Percentiles rank a stretch among this genome's conserved stretches.
These are phyloP conservation scores for Candida adriatica DNA, from an alignment of 805 yeast species.

Conservation along the genomic window DNA sequence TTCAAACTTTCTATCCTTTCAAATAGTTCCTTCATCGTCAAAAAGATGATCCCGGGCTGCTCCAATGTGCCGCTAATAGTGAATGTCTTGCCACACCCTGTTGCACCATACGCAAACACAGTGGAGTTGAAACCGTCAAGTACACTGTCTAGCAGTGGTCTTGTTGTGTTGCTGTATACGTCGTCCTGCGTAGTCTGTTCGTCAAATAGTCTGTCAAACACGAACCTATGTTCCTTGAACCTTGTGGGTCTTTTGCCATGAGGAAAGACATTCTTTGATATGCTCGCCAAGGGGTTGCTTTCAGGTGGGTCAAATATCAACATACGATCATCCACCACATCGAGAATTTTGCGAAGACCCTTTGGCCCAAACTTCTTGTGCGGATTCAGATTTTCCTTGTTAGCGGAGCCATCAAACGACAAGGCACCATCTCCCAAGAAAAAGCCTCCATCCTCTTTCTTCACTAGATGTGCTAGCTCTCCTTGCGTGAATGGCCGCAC, in stretches of 20 bases:
- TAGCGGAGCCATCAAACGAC: slow-evolving; percentile 16
- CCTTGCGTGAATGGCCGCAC: slow-evolving; percentile 72
- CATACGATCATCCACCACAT: slow-evolving; percentile 82
- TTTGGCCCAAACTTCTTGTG: slow-evolving; percentile 28
- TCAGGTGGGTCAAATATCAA: slow-evolving; percentile 82
- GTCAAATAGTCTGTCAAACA: slow-evolving; percentile 76
- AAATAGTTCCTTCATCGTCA: slow-evolving; percentile 74
- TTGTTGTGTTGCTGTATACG: slow-evolving; percentile 60
- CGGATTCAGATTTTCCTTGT: slow-evolving; percentile 17
- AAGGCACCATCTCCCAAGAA: slow-evolving; percentile 54
- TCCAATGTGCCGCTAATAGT: slow-evolving; percentile 74
- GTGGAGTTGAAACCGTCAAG: slow-evolving; percentile 87
- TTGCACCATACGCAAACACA: slow-evolving; percentile 94
- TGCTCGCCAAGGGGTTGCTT: slow-evolving; percentile 43
- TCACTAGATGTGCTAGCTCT: slow-evolving; percentile 46
- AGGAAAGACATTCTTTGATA: slow-evolving; percentile 31
- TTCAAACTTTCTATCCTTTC: slow-evolving; percentile 46
- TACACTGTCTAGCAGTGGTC: slow-evolving; percentile 65
- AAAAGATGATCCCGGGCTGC: slow-evolving; percentile 72
- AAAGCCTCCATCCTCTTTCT: slow-evolving; percentile 29
- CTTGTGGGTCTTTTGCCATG: slow-evolving; percentile 35
- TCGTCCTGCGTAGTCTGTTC: slow-evolving; percentile 56
- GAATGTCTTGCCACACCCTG: slow-evolving; percentile 97
- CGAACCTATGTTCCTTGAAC: slow-evolving; percentile 68
- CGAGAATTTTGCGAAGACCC: slow-evolving; percentile 62